Evolutionary conservation across 768 basidiomycete species (phyloP), one percentile per base, ranked within the genome.

Genomic region (Zangia roseola): DNA sequence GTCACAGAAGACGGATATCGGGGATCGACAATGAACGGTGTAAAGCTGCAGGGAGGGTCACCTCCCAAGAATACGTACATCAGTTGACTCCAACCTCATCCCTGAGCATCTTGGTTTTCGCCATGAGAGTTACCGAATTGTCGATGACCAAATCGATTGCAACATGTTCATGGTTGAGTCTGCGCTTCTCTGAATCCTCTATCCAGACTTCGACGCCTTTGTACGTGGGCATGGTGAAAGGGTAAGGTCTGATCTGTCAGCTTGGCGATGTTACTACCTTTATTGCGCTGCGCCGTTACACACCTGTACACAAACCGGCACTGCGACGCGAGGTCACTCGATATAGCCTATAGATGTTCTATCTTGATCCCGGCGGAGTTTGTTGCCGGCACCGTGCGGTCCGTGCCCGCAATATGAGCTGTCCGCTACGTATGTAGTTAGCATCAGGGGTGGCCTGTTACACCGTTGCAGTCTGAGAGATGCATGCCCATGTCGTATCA

Each of bases 21-120:
- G 49, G 31, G 58, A 52, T 14, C 33, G 49, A 26, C 58, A 59
- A 23, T 60, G 58, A 14, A 59, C 31, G 1, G 49, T 60, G n/a
- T 47, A 60, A 12, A 14, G 12, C 58, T 59, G 42, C 12, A 34
- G 14, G 19, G 4, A 34, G 17, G 14, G 42, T 50, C 21, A 38
- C 7, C 3, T 24, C 33, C 12, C 16, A 17, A 20, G 12, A 13
- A 24, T 23, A 13, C 31, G 21, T 21, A 20, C 40, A 40, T 20
- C 10, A 16, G 21, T 21, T 8, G 21, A 13, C 31, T 40, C 56
- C 8, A 20, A 60, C 57, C 37, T 52, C 46, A n/a, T 52, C 33
- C 19, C 14, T 60, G 21, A 1, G 14, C 58, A 60, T 37, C 25
- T 45, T 30, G 2, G 31, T 44, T 30, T 42, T 60, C n/a, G 12